Evolutionary conservation across 1,284 basidiomycete species (phyloP), one percentile per base, ranked within the genome.

Genomic region (Sanghuangporus weigelae): DNA sequence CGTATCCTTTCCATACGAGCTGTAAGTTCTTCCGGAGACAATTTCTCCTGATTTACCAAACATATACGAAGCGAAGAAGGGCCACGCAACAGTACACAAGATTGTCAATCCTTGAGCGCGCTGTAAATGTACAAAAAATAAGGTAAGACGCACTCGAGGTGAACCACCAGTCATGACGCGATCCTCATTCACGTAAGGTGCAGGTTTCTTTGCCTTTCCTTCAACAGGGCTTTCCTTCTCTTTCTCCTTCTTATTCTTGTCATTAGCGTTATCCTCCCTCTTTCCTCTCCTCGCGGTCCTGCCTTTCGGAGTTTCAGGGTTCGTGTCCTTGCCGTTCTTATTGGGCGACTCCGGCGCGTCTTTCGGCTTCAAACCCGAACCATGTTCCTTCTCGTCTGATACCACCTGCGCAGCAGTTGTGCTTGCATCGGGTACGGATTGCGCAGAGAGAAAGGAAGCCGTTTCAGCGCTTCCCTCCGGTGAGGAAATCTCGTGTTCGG

Each of bases 151-250:
- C 72, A 90, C 89, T 71, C 87, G 80, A 68, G 87, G 86, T 44
- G 79, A 68, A n/a, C 89, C 89, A 12, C 90, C 89, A 10, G 90
- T 92, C 76, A 83, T 89, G 75, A 92, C 85, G 71, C 90, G 86
- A 70, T 90, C 87, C 12, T 80, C 84, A 71, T 92, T 90, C 51
- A 89, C 78, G 77, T 92, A 92, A 3, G 87, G 87, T 60, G 70
- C 73, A 42, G 58, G 49, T 46, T 38, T 23, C 69, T 75, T 74
- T 67, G 73, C 73, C 65, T 69, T 71, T 39, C 66, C 62, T 51
- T 40, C 36, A 5, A 35, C 42, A n/a, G 62, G 36, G 5, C 49
- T 57, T n/a, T 40, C 46, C 44, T 61, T 62, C 14, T 59, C 57
- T 19, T 68, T 63, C 12, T 67, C 65, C 31, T 67, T 51, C 42